Evolutionary conservation across 2,329 filamentous ascomycete genomes (phyloP), one percentile per base, ranked within the genome.

Genomic region (Venturia nashicola): DNA sequence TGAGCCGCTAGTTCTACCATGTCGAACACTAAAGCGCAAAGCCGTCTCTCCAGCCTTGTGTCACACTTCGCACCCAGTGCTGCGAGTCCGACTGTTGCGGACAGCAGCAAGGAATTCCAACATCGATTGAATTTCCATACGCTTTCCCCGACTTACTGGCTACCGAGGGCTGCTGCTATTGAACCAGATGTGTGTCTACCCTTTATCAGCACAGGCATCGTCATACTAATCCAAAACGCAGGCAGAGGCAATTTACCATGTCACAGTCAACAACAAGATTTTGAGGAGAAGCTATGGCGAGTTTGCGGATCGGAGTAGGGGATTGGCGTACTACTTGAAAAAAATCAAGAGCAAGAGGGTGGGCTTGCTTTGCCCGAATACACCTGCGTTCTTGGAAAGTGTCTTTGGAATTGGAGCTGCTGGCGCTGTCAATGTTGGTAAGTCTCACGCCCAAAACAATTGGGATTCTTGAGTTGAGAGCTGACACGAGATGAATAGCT

Each of bases 351-450:
- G 85, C 71, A 87, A 85, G 70, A 83, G 89, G 65, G 88, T 97
- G 6, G 94, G 94, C 7, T 87, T 99, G 59, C 80, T 99, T 12
- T 87, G 86, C 9, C 90, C 94, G 3, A 99, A 99, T 73, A 99
- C 94, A 0, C 94, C 94, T 0, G 92, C 92, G 0, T 97, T 97
- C 70, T 80, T 99, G 36, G 93, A 97, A 76, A 84, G 86, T 7
- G 90, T 96, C 66, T 99, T 90, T 71, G 94, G 89, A 1, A 88
- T 97, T 68, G 61, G 60, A 18, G 87, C 86, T 0, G 89, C 89
- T 0, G 91, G 91, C 1, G 89, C 82, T 8, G 83, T 95, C 32
- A 85, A 91, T 66, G 88, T 96, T 62, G 81, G 80, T 80, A 72
- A 66, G 77, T 65, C 46, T 6, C 1, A 12, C 46, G 27, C 23